Conservation (phyloP, 768 basidiomycete species). For the Russula virescens region DNA sequence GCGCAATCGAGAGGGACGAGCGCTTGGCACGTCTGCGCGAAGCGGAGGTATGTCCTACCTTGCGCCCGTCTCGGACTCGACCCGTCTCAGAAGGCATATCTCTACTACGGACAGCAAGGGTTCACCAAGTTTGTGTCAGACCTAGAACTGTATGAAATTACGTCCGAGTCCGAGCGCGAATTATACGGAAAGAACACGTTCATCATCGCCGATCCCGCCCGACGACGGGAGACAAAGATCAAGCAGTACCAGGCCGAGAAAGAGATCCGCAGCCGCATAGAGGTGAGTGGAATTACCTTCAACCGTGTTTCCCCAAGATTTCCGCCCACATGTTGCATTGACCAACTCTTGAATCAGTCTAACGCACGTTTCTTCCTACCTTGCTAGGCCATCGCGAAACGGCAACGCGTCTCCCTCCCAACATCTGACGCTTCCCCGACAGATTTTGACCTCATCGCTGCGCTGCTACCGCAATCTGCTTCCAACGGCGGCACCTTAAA, state of each 20-base stretch:
- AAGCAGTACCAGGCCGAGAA: slow-evolving; percentile 86
- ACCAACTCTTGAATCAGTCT: neutral
- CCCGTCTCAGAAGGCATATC: neutral
- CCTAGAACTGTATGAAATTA: slow-evolving; percentile 60
- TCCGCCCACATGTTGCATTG: too few relatives aligned
- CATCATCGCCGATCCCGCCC: slow-evolving; percentile 55
- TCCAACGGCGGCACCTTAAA: slow-evolving; percentile 32
- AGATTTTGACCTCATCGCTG: slow-evolving; percentile 59
- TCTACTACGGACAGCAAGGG: slow-evolving; percentile 39
- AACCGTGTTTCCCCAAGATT: too few relatives aligned
- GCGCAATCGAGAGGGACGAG: slow-evolving; percentile 49
- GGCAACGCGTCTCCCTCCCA: slow-evolving; percentile 38
- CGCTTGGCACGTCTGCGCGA: slow-evolving; percentile 51
- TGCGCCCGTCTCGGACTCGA: neutral
- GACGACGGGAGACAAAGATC: slow-evolving; percentile 83
- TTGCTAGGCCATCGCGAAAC: slow-evolving; percentile 48
- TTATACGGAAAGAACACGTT: slow-evolving; percentile 47
- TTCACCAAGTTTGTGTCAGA: slow-evolving; percentile 42
- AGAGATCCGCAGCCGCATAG: slow-evolving; percentile 62
- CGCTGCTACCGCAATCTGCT: slow-evolving; percentile 43
- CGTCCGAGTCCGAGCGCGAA: slow-evolving; percentile 53
- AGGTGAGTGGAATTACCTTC: slow-evolving; percentile 40
- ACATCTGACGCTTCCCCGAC: slow-evolving; percentile 32
- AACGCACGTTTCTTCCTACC: neutral
- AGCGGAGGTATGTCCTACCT: slow-evolving; percentile 46